A percentile compares a stretch with the other conserved stretches of the same genome.
Conservation (phyloP, 2,329 filamentous ascomycete species). For the Claviceps humidiphila region DNA sequence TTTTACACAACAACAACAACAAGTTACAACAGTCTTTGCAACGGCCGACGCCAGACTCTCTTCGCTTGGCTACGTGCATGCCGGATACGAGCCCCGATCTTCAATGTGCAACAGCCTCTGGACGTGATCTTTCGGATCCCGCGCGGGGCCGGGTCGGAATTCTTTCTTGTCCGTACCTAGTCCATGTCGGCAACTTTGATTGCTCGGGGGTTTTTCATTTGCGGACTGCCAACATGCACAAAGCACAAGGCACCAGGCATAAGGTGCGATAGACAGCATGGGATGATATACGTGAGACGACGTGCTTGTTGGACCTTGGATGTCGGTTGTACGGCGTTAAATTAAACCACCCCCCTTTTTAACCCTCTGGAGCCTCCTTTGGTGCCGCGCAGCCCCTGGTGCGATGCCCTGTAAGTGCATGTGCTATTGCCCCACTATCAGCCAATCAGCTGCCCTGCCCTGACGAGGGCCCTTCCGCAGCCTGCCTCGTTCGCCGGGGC, state of each 20-base stretch:
- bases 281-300: too few species aligned
- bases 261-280: too few species aligned
- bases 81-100: neutral
- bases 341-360: slow-evolving; percentile 3
- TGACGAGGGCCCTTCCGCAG: slow-evolving; percentile 2
- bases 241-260: too few species aligned
- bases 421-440: neutral
- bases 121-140: neutral
- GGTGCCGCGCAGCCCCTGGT: neutral
- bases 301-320: neutral
- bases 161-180: neutral
- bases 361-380: neutral
- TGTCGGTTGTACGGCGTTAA: slow-evolving; percentile 1
- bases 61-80: too few species aligned
- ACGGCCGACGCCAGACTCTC: too few species aligned
- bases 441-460: slow-evolving; percentile 1
- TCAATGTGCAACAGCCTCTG: neutral
- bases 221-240: too few species aligned
- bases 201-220: too few species aligned
- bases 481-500: slow-evolving; percentile 9
- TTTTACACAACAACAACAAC: too few species aligned
- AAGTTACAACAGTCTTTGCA: too few species aligned
- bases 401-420: neutral
- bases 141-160: neutral
- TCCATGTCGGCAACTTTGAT: neutral